phyloP scores from a whole-genome alignment of 2,329 filamentous ascomycete species.

The Sporothrix euskadiensis region DNA sequence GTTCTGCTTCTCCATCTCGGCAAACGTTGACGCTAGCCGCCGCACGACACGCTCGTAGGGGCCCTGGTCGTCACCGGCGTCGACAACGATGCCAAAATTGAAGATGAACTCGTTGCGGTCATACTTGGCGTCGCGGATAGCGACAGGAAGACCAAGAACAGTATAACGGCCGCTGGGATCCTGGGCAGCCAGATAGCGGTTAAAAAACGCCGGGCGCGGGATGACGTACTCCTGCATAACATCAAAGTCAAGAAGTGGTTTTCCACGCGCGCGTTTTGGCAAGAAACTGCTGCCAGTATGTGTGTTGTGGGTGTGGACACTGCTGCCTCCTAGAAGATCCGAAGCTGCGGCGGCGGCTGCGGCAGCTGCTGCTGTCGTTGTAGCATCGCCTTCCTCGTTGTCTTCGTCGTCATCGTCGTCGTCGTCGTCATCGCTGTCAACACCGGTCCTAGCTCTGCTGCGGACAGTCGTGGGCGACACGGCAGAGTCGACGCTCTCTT shows the following conservation, averaged over 20 bases:
- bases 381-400: neutral
- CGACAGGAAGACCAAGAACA: slow-evolving; percentile 85
- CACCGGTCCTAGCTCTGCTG: neutral
- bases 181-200: slow-evolving; percentile 80
- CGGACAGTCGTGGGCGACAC: neutral
- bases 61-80: slow-evolving; percentile 61
- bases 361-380: neutral
- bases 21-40: slow-evolving; percentile 81
- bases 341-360: slow-evolving; percentile 19
- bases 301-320: slow-evolving; percentile 13
- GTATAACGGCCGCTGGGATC: slow-evolving; percentile 69
- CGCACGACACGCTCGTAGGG: slow-evolving; percentile 83
- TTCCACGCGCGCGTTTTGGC: slow-evolving; percentile 21
- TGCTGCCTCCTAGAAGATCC: slow-evolving; percentile 16
- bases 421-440: neutral
- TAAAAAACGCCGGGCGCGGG: slow-evolving; percentile 91
- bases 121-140: slow-evolving; percentile 79
- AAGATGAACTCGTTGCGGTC: slow-evolving; percentile 96
- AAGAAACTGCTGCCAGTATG: neutral
- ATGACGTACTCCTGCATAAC: slow-evolving; percentile 91
- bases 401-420: neutral
- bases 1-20: slow-evolving; percentile 87
- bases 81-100: slow-evolving; percentile 77
- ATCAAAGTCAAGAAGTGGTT: slow-evolving; percentile 73
- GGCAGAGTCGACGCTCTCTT: neutral